A percentile compares a stretch with the other conserved stretches of the same genome.
phyloP scores from a whole-genome alignment of 2,329 filamentous ascomycete genomes.

The Venturia effusa region DNA sequence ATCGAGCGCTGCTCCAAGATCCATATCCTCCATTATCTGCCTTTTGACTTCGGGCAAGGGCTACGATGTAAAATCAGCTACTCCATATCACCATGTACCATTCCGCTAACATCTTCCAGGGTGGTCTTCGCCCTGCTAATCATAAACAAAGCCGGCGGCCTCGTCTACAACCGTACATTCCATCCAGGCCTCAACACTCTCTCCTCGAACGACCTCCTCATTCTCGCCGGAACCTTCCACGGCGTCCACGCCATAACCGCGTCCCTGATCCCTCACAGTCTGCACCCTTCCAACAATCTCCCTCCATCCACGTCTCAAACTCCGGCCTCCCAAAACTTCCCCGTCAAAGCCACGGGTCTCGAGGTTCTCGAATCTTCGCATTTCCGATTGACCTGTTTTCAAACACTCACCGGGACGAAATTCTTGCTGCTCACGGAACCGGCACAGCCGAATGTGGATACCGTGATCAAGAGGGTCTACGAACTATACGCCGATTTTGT shows the following conservation, averaged over 20 bases:
- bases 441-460: constrained; percentile 76
- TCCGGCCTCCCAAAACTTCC: constrained; percentile 18
- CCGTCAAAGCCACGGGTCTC: constrained; percentile 55
- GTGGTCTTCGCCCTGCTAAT: constrained; percentile 91
- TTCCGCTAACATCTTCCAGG: constrained; percentile 42
- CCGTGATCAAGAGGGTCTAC: constrained; percentile 74
- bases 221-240: constrained; percentile 94
- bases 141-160: constrained; percentile 95
- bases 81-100: background rate
- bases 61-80: constrained; percentile 13
- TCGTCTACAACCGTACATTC: constrained; percentile 94
- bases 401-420: constrained; percentile 86
- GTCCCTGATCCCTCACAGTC: constrained; percentile 34
- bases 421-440: constrained; percentile 92
- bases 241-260: constrained; percentile 60
- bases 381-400: constrained; percentile 93
- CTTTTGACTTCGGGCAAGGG: background rate
- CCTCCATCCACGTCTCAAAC: constrained; percentile 19
- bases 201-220: constrained; percentile 90
- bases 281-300: constrained; percentile 24
- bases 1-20: background rate
- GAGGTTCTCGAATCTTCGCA: constrained; percentile 90
- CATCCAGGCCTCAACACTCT: constrained; percentile 78
- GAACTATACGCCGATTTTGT: constrained; percentile 95
- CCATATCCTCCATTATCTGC: background rate